Evolutionary conservation across 768 basidiomycete species (phyloP), one percentile per base, ranked within the genome.

Genomic region (Hemileccinum rubropunctum): DNA sequence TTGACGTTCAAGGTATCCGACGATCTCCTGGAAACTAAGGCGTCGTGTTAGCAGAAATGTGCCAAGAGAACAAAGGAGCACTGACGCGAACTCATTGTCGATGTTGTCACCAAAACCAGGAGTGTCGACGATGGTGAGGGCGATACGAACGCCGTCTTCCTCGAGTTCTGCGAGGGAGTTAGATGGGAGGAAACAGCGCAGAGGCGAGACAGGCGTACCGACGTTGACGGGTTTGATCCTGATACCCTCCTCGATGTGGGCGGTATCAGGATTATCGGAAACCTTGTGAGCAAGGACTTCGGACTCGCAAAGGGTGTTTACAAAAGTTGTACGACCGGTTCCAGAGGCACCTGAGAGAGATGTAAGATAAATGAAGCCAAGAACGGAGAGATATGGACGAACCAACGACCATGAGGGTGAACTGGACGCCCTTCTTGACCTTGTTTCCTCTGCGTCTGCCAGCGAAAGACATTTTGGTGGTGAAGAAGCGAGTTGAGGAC

Each of bases 31-130:
- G 73, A 98, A 99, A 48, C 95, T 98, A 58, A 20, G 49, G 50
- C 27, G 14, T 32, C 36, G 14, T 41, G 54, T 48, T 36, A 47
- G 40, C 47, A 45, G 27, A 42, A 18, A 41, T 12, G 48, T 55
- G 50, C 36, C 48, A 6, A 50, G 17, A 28, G 36, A 34, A 44
- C 45, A 3, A 47, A 41, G 51, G 34, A 48, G 50, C 35, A 79
- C 93, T 67, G 71, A 97, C 95, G 91, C 88, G 66, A 92, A 92
- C 71, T 98, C 95, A 63, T 98, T 98, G 77, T 99, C 94, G 65
- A 99, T 95, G 65, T 94, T 95, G 72, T 98, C 94, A 34, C 95
- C 97, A 61, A 99, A 99, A 39, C 97, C 97, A 48, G 97, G 97
- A 1, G 97, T 99, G 68, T 99, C 97, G 26, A 99, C 95, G 54